phyloP scores from a whole-genome alignment of 257 asterid genomes.

The Schizonepeta tenuifolia region DNA sequence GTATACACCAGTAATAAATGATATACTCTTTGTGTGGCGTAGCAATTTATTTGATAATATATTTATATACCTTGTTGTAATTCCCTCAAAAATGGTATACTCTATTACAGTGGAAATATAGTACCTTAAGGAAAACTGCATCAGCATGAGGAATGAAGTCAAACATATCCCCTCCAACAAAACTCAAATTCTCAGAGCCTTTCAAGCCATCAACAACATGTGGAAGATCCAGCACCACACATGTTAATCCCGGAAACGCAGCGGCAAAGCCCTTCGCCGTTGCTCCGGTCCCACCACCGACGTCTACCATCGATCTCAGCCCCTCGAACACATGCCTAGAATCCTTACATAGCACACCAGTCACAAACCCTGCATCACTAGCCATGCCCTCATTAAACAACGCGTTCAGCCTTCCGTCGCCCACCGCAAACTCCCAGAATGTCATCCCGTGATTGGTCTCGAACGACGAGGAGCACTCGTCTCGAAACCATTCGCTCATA shows the following conservation, averaged over 20 bases:
- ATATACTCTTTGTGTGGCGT: too few relatives aligned
- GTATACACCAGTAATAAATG: too few relatives aligned
- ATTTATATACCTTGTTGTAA: too few relatives aligned
- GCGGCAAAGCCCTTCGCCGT: neutral
- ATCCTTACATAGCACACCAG: neutral
- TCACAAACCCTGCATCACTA: constrained; percentile 5
- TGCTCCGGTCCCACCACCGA: constrained; percentile 18
- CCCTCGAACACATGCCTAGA: constrained; percentile 22
- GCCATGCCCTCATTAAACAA: constrained; percentile 28
- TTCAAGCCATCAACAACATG: constrained; percentile 35
- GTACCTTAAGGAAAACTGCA: constrained; percentile 34
- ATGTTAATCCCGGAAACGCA: constrained; percentile 17
- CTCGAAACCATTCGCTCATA: constrained; percentile 9
- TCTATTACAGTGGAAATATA: too few relatives aligned
- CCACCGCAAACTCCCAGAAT: neutral
- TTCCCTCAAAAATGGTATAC: too few relatives aligned
- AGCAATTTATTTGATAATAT: too few relatives aligned
- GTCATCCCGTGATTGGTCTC: constrained; percentile 1
- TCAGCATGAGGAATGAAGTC: constrained; percentile 31
- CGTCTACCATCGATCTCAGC: constrained; percentile 22
- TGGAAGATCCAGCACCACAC: constrained; percentile 36
- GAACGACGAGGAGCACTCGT: neutral
- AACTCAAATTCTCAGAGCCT: constrained; percentile 27
- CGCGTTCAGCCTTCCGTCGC: neutral
- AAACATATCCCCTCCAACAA: constrained; percentile 33